Base-by-base conservation (phyloP, 768 basidiomycete genomes). In the Xerocomellus amylosporus region DNA sequence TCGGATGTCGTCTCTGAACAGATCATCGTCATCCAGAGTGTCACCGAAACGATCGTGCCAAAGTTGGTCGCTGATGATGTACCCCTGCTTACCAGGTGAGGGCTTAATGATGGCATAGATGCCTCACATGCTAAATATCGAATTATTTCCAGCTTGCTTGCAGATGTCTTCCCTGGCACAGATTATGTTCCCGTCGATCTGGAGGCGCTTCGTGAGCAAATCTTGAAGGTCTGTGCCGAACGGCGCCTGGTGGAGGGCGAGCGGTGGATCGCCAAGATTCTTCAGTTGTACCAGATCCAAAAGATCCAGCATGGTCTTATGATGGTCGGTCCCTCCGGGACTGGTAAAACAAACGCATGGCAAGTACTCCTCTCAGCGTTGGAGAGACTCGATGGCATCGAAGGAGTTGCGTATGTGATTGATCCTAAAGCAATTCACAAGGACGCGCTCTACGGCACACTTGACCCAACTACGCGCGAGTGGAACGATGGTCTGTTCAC, bases 401-500 rank as follows among this genome's bases (percentile, higher is more conserved):
- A 99, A 72, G 94, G 97, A 10, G 84, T 96, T 20, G 75, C 93
- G 2, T 98, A 99, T 71, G 93, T 98, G 59, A 98, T 99, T 62
- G 97, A 99, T 66, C 95, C 97, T 10, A 99, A 99, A 71, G 97
- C 97, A 13, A 98, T 99, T 77, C 90, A 97, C 74, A 99, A 99
- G 73, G 97, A 99, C 61, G 93, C 90, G 2, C 79, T 99, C 22
- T 99, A 99, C 67, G 97, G 97, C 40, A 98, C 95, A 1, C 80
- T 99, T 57, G 97, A 99, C 67, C 89, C 84, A 36, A 99, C 97
- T 0, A 99, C 97, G 3, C 86, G 97, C 55, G 97, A 99, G 69
- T 99, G 97, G 97, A 98, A 94, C 54, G 97, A 99, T 68, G 96
- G 97, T 52, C 78, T 99, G 3, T 99, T 99, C 77, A 99, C 97